Evolutionary conservation across 2,329 filamentous ascomycete species (phyloP).

Genomic region (Paraconiothyrium brasiliense): DNA sequence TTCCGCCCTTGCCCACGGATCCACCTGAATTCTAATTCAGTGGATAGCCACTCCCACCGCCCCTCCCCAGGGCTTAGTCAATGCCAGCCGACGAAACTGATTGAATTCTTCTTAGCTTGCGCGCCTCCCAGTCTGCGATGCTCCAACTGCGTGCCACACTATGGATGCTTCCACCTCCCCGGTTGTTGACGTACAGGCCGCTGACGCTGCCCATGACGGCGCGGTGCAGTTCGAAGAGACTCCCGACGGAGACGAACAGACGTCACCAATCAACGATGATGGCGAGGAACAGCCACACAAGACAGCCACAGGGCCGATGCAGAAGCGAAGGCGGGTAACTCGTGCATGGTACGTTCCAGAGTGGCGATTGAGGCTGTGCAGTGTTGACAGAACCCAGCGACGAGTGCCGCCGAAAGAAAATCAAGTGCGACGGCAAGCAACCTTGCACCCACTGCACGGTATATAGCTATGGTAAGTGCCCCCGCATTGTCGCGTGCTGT

Average conservation of each 20-base stretch:
- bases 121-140: conserved; percentile 25
- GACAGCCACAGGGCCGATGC: conserved; percentile 44
- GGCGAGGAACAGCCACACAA: conserved; percentile 45
- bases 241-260: conserved; percentile 42
- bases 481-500: conserved; percentile 2
- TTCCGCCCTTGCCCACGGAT: conserved; percentile 18
- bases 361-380: conserved; percentile 7
- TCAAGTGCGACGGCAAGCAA: conserved; percentile 65
- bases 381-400: conserved; percentile 26
- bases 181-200: conserved; percentile 41
- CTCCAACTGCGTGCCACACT: conserved; percentile 29
- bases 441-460: conserved; percentile 89
- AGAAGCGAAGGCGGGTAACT: conserved; percentile 55
- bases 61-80: conserved; percentile 33
- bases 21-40: conserved; percentile 20
- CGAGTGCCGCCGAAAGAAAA: conserved; percentile 59
- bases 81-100: conserved; percentile 24
- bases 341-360: conserved; percentile 50
- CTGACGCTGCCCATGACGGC: conserved; percentile 28
- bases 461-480: conserved; percentile 86
- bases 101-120: conserved; percentile 33
- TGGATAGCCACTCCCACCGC: conserved; percentile 21
- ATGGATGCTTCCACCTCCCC: conserved; percentile 49
- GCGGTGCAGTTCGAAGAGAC: conserved; percentile 38
- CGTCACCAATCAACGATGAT: conserved; percentile 45